Conservation (phyloP, 495 filamentous ascomycete genomes). For the Neurospora africana region DNA sequence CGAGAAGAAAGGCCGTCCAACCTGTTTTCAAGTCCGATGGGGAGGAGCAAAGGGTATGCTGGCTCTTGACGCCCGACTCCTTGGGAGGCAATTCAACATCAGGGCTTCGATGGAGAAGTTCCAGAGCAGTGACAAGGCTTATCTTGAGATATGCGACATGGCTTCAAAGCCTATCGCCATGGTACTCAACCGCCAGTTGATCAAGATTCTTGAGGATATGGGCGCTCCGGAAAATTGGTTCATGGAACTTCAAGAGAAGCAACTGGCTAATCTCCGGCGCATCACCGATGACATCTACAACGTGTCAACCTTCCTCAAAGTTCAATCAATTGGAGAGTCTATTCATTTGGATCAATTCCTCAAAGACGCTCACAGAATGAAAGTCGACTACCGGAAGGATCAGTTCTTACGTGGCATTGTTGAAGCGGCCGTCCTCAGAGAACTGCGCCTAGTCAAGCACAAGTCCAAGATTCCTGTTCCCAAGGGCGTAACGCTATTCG, state of each 20-base stretch:
- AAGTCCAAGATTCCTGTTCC: constrained; percentile 59
- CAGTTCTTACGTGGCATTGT: constrained; percentile 52
- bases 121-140: constrained; percentile 33
- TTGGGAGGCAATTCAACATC: constrained; percentile 44
- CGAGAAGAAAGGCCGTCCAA: constrained; percentile 36
- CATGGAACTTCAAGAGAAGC: constrained; percentile 45
- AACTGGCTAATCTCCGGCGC: constrained; percentile 40
- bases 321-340: constrained; percentile 41
- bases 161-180: constrained; percentile 54
- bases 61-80: constrained; percentile 48
- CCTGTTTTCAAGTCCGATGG: constrained; percentile 62
- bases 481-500: constrained; percentile 61
- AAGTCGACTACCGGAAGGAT: constrained; percentile 53
- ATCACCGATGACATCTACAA: constrained; percentile 44
- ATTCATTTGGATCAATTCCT: constrained; percentile 51
- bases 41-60: constrained; percentile 66
- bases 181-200: constrained; percentile 63
- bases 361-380: constrained; percentile 37
- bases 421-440: constrained; percentile 51
- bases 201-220: constrained; percentile 77
- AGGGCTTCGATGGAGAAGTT: constrained; percentile 76
- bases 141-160: constrained; percentile 67
- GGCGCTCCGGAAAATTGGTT: constrained; percentile 45
- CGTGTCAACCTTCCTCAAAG: constrained; percentile 51
- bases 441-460: constrained; percentile 65